Percentiles rank a stretch among this genome's conserved stretches.
phyloP scores from a whole-genome alignment of 306 rosid species.

The Delonix regia region DNA sequence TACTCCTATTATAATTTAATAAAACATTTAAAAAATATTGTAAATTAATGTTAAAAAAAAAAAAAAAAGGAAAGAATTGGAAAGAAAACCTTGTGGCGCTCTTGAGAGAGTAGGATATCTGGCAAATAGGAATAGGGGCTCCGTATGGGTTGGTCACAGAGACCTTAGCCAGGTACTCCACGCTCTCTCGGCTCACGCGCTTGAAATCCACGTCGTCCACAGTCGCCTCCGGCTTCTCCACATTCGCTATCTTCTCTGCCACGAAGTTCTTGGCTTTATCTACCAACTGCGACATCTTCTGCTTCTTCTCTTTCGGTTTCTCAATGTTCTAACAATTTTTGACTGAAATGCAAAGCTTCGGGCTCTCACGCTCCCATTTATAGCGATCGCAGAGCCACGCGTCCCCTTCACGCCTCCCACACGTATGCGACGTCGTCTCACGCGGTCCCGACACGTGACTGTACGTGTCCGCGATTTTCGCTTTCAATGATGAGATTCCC shows the following conservation, averaged over 20 bases:
- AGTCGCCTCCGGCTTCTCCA: constrained; percentile 74
- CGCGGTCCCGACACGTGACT: constrained; percentile 21
- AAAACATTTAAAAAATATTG: too few species aligned
- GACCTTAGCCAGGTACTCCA: constrained; percentile 59
- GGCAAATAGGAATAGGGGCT: constrained; percentile 59
- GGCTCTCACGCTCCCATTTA: neutral
- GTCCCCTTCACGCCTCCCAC: neutral
- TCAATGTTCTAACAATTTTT: too few species aligned
- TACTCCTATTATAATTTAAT: too few species aligned
- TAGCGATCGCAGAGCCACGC: neutral
- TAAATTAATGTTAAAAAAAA: too few species aligned
- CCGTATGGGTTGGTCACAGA: constrained; percentile 54
- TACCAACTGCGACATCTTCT: constrained; percentile 60
- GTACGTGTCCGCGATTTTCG: neutral
- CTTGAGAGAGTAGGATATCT: constrained; percentile 74
- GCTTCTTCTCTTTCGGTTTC: too few species aligned
- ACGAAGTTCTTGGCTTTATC: constrained; percentile 63
- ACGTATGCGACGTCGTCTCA: neutral
- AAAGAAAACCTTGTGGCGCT: constrained; percentile 49
- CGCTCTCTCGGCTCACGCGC: constrained; percentile 42
- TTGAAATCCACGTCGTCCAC: constrained; percentile 71
- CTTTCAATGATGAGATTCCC: neutral
- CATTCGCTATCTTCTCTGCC: constrained; percentile 47
- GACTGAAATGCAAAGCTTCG: too few species aligned
- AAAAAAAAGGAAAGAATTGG: too few species aligned